Percentiles rank a stretch among this genome's conserved stretches.
Evolutionary conservation across 495 filamentous ascomycete genomes (phyloP).

Genomic region (Penicillium canescens): DNA sequence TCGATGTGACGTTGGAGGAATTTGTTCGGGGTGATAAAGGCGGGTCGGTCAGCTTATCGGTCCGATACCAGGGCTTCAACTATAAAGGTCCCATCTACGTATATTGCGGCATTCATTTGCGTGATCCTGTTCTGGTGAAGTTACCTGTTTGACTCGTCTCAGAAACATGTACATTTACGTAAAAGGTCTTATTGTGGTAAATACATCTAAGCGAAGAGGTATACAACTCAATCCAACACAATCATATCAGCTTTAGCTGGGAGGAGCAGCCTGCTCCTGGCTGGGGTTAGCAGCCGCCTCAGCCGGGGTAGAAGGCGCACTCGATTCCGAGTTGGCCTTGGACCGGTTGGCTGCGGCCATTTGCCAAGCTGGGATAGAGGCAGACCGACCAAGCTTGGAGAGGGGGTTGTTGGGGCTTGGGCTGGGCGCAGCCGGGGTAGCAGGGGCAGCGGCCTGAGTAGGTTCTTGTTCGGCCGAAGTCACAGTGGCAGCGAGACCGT

Average conservation of each 20-base stretch:
- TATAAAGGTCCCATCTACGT: no score
- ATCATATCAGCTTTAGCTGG: constrained; percentile 22
- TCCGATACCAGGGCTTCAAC: background rate
- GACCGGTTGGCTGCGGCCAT: constrained; percentile 70
- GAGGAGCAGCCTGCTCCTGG: constrained; percentile 33
- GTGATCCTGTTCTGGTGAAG: no score
- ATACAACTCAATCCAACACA: constrained; percentile 17
- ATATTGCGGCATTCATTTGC: no score
- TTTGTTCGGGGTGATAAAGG: constrained; percentile 3
- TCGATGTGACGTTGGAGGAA: constrained; percentile 1
- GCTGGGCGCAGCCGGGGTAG: constrained; percentile 25
- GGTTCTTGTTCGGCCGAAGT: constrained; percentile 32
- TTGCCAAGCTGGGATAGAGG: constrained; percentile 91
- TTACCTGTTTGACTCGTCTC: no score
- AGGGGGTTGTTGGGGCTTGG: constrained; percentile 39
- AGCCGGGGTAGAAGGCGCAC: constrained; percentile 17
- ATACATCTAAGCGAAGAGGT: constrained; percentile 28
- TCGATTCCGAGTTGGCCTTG: constrained; percentile 40
- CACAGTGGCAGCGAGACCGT: constrained; percentile 31
- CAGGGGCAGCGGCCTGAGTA: constrained; percentile 36
- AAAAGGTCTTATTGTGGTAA: constrained; percentile 20
- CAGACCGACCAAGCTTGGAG: constrained; percentile 49
- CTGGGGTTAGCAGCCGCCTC: constrained; percentile 20
- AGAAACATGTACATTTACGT: constrained; percentile 2
- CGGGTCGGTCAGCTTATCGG: constrained; percentile 2